Evolutionary conservation across 345 rosid genomes (phyloP).

Genomic region (Sapria himalayana): DNA sequence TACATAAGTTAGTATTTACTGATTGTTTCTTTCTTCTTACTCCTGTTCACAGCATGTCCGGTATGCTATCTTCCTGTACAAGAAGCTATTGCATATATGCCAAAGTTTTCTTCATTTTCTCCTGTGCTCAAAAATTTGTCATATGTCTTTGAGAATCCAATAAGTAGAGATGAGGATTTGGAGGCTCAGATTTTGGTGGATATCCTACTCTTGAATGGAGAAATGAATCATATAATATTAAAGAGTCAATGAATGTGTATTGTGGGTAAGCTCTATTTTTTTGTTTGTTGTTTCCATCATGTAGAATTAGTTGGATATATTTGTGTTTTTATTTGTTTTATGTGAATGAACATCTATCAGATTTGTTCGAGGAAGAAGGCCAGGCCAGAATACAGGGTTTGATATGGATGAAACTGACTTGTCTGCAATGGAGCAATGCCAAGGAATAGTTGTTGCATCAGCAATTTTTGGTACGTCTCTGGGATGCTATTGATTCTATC

Average conservation of each 20-base stretch:
- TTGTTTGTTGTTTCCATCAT: not conserved
- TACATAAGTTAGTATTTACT: no score
- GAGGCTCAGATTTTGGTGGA: constrained; percentile 98
- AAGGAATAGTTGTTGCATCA: constrained; percentile 79
- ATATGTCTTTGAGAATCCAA: constrained; percentile 47
- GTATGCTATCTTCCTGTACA: constrained; percentile 94
- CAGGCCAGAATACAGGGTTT: constrained; percentile 66
- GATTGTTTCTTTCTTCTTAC: constrained; percentile 8
- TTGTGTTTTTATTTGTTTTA: no score
- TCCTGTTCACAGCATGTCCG: constrained; percentile 60
- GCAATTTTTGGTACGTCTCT: constrained; percentile 71
- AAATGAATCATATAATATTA: constrained; percentile 60
- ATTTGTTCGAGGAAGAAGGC: constrained; percentile 72
- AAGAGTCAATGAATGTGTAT: constrained; percentile 66
- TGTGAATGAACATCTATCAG: constrained; percentile 15
- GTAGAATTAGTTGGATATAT: no score
- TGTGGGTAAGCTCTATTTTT: constrained; percentile 54
- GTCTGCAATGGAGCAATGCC: constrained; percentile 73
- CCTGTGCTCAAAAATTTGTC: constrained; percentile 57
- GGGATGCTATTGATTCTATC: constrained; percentile 2
- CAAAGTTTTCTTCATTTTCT: constrained; percentile 59
- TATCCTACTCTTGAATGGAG: constrained; percentile 71
- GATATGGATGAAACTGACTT: constrained; percentile 73
- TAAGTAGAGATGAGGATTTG: constrained; percentile 46
- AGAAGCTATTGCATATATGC: constrained; percentile 83